A percentile compares a stretch with the other conserved stretches of the same genome.
phyloP scores from a whole-genome alignment of 805 yeast genomes.

The Starmerella geochares region DNA sequence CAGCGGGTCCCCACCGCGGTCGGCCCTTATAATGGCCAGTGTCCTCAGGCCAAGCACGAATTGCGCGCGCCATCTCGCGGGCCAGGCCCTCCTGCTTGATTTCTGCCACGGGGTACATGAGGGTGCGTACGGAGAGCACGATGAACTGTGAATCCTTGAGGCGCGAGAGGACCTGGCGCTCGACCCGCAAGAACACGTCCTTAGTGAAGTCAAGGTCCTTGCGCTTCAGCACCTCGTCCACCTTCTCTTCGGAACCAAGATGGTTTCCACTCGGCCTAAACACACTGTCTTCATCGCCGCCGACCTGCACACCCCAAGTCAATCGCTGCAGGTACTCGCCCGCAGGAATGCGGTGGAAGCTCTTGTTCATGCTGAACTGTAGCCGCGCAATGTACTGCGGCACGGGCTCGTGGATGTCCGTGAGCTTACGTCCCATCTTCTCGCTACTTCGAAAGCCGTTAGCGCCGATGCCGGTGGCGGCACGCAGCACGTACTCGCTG shows the following conservation, averaged over 20 bases:
- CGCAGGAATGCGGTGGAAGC: slow-evolving; percentile 37
- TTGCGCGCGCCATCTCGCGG: slow-evolving; percentile 49
- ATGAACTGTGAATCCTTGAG: slow-evolving; percentile 40
- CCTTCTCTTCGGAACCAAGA: slow-evolving; percentile 23
- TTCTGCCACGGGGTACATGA: slow-evolving; percentile 41
- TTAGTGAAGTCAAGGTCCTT: slow-evolving; percentile 33
- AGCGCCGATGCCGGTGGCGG: slow-evolving; percentile 53
- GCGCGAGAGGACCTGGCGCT: slow-evolving; percentile 47
- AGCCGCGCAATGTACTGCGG: slow-evolving; percentile 54
- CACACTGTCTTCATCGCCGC: slow-evolving; percentile 15
- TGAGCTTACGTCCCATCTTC: slow-evolving; percentile 45
- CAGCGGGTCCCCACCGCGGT: slow-evolving; percentile 23
- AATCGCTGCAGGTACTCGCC: slow-evolving; percentile 49
- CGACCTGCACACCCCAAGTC: slow-evolving; percentile 59
- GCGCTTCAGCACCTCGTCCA: slow-evolving; percentile 27
- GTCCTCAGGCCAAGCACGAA: slow-evolving; percentile 35
- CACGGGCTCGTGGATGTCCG: slow-evolving; percentile 59
- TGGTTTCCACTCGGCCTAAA: slow-evolving; percentile 18
- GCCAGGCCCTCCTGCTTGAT: slow-evolving; percentile 40
- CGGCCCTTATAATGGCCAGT: slow-evolving; percentile 23
- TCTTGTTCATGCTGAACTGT: slow-evolving; percentile 54
- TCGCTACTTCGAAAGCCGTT: slow-evolving; percentile 61
- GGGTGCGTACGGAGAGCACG: slow-evolving; percentile 48
- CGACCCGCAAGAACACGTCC: slow-evolving; percentile 44
- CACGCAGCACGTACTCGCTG: slow-evolving; percentile 41